Percentiles rank a stretch among this genome's conserved stretches.
These are phyloP conservation scores for Pestalotiopsis sp. DNA, from an alignment of 2,329 filamentous ascomycete species.

Conservation along the genomic window DNA sequence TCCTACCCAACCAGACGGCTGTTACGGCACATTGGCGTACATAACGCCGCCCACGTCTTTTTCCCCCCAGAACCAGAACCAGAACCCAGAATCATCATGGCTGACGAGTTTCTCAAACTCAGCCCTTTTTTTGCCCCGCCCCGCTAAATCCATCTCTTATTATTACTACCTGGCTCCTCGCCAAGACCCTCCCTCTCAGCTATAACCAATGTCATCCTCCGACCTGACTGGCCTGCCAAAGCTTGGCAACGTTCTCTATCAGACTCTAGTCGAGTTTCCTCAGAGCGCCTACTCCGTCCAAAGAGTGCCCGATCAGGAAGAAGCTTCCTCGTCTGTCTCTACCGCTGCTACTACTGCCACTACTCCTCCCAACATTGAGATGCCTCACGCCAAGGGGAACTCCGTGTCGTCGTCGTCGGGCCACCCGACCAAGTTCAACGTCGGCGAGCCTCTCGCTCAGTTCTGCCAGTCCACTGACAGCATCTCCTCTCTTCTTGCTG, in stretches of 20 bases:
- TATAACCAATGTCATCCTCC: constrained; percentile 8
- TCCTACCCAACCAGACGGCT: constrained; percentile 4
- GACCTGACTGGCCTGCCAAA: constrained; percentile 12
- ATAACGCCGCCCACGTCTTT: neutral
- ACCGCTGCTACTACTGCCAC: neutral
- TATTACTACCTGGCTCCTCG: neutral
- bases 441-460: constrained; percentile 49
- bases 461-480: constrained; percentile 56
- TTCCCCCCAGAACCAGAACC: neutral
- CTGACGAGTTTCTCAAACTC: neutral
- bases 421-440: constrained; percentile 25
- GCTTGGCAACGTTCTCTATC: constrained; percentile 22
- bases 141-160: neutral
- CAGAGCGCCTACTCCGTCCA: constrained; percentile 30
- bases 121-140: neutral
- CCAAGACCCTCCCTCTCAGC: neutral
- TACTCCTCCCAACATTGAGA: neutral
- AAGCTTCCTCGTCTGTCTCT: neutral
- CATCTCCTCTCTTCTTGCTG: constrained; percentile 60
- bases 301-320: constrained; percentile 21
- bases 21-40: constrained; percentile 2
- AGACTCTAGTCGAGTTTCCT: constrained; percentile 32
- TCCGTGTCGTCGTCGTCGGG: neutral
- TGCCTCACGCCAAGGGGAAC: constrained; percentile 8
- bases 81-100: neutral